phyloP scores from a whole-genome alignment of 2,329 filamentous ascomycete genomes.

The Orbilia blumenaviensis region DNA sequence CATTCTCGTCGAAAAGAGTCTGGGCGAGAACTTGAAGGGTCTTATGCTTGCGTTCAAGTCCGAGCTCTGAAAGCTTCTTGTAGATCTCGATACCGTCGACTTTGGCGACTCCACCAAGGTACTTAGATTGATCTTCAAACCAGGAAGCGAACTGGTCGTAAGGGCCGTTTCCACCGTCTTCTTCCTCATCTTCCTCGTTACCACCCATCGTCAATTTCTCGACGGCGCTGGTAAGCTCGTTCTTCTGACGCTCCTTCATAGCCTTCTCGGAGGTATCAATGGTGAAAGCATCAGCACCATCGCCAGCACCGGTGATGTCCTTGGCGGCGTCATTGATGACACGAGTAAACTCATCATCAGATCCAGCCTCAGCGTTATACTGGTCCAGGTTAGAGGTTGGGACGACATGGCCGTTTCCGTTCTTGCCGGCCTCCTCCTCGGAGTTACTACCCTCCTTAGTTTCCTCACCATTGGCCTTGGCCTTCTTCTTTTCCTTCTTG shows the following conservation, averaged over 20 bases:
- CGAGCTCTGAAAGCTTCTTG: conserved; percentile 94
- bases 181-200: conserved; percentile 77
- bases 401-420: conserved; percentile 66
- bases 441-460: conserved; percentile 60
- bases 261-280: conserved; percentile 96
- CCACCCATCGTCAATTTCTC: conserved; percentile 85
- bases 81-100: conserved; percentile 92
- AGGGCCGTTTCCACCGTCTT: conserved; percentile 79
- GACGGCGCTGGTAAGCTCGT: conserved; percentile 85
- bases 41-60: conserved; percentile 93
- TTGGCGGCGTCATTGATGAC: conserved; percentile 75
- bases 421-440: conserved; percentile 70
- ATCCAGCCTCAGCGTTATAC: conserved; percentile 72
- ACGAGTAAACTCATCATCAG: conserved; percentile 90
- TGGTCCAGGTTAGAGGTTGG: conserved; percentile 65
- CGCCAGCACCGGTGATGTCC: conserved; percentile 70
- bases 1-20: conserved; percentile 90
- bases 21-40: conserved; percentile 90
- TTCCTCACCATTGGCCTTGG: conserved; percentile 68
- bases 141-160: conserved; percentile 94
- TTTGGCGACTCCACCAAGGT: conserved; percentile 72
- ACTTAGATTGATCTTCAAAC: conserved; percentile 73
- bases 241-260: conserved; percentile 90
- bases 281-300: conserved; percentile 88
- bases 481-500: conserved; percentile 89